Evolutionary conservation across 495 filamentous ascomycete species (phyloP), one percentile per base, ranked within the genome.

Genomic region (Aspergillus egyptiacus): DNA sequence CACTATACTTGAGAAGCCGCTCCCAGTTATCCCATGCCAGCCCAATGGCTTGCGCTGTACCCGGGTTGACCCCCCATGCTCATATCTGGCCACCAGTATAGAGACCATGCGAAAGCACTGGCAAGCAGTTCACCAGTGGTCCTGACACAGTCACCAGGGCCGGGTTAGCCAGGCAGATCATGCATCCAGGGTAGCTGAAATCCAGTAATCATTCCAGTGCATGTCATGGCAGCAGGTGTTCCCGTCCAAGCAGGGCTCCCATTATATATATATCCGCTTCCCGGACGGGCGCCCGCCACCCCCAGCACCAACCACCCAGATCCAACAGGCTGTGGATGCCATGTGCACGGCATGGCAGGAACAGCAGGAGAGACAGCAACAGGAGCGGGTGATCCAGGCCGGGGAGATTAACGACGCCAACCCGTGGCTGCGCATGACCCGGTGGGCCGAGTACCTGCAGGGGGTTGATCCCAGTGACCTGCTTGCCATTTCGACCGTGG

Each of bases 381-480:
- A 10, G 10, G 25, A 27, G 5, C 25, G 10, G 25, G 25, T 17
- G 5, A 23, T 35, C 34, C 44, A 64, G 19, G 37, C 42, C 2
- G 46, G n/a, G 31, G 19, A 38, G 11, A 15, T 34, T n/a, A 25
- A 30, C 17, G 39, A 55, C 11, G 33, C 46, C 1, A 55, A 50
- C 33, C 38, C 39, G 19, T 50, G 46, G 52, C 46, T 55, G 9
- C 52, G 46, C 11, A 13, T 48, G 8, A 55, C 40, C 14, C 10
- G 37, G 24, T 55, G 46, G 52, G 23, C 46, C 1, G 2, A 11
- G 17, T 55, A 55, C 25, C 23, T 55, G 6, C 20, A 17, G 1
- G 46, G 37, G 1, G 13, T 40, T 10, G 11, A 37, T 9, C 14
- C 19, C 2, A 18, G 30, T 2, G 44, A 47, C n/a, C 15, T 47